Percentiles rank a stretch among this genome's conserved stretches.
These are phyloP conservation scores for Starmerella apicola DNA, from an alignment of 805 yeast species.

Conservation along the genomic window DNA sequence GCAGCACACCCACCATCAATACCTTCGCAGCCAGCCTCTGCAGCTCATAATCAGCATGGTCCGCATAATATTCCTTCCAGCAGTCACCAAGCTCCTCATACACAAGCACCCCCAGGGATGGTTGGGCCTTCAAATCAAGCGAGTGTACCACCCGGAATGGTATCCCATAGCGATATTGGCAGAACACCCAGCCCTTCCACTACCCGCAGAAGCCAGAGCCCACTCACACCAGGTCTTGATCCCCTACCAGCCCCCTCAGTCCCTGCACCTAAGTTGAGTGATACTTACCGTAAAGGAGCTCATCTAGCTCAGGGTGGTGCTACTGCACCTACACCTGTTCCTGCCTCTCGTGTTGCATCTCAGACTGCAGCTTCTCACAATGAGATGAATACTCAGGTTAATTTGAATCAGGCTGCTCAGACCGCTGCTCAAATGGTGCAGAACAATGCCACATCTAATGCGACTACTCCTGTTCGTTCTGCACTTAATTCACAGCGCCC, in stretches of 20 bases:
- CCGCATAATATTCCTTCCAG: too few relatives aligned
- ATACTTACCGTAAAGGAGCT: constrained; percentile 12
- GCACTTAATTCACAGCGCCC: not conserved
- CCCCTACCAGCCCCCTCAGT: constrained; percentile 23
- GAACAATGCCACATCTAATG: not conserved
- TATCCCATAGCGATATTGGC: not conserved
- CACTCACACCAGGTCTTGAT: constrained; percentile 18
- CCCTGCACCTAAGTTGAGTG: constrained; percentile 17
- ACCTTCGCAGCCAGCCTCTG: too few relatives aligned
- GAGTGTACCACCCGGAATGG: constrained; percentile 1
- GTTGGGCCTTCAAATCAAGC: too few relatives aligned
- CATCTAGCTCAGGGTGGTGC: constrained; percentile 20
- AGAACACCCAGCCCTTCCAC: constrained; percentile 15
- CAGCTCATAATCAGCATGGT: too few relatives aligned
- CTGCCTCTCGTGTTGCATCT: constrained; percentile 20
- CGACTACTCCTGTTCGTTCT: not conserved
- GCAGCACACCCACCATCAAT: too few relatives aligned
- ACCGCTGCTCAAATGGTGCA: constrained; percentile 1
- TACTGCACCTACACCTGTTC: constrained; percentile 15
- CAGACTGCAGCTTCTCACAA: constrained; percentile 14
- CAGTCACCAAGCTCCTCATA: too few relatives aligned
- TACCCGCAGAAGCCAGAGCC: constrained; percentile 14
- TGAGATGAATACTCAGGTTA: constrained; percentile 1
- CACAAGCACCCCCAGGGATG: too few relatives aligned
- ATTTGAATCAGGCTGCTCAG: constrained; percentile 3